Conservation (phyloP, 495 filamentous ascomycete species). For the Penicillium flavigenum region DNA sequence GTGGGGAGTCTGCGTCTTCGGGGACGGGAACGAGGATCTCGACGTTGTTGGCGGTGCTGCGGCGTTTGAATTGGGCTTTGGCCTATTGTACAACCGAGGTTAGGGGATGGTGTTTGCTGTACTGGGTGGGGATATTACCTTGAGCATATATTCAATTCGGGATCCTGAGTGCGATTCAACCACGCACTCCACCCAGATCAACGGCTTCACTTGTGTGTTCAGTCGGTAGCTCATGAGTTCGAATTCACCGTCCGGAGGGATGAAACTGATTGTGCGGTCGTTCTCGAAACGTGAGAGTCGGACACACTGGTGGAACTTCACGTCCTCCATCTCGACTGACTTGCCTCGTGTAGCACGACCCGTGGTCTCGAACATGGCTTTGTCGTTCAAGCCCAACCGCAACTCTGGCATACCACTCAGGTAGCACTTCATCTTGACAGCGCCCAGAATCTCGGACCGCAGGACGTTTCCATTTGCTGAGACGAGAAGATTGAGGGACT, state of each 20-base stretch:
- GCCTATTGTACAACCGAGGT: constrained; percentile 51
- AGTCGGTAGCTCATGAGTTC: constrained; percentile 99
- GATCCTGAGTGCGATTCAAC: constrained; percentile 94
- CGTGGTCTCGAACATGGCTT: constrained; percentile 99
- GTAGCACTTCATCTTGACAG: constrained; percentile 99
- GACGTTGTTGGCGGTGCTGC: constrained; percentile 97
- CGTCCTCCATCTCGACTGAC: constrained; percentile 99
- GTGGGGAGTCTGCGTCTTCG: constrained; percentile 93
- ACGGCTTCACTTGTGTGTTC: constrained; percentile 96
- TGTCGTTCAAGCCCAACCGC: constrained; percentile 94
- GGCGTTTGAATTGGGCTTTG: constrained; percentile 95
- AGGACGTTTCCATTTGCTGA: constrained; percentile 93
- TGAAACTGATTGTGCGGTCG: constrained; percentile 98
- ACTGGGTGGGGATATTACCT: constrained; percentile 48
- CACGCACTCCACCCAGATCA: constrained; percentile 99
- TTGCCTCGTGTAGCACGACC: constrained; percentile 93
- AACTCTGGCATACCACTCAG: constrained; percentile 98
- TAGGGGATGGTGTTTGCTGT: not conserved
- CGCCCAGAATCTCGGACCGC: constrained; percentile 94
- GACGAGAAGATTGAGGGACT: constrained; percentile 95
- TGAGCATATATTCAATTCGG: constrained; percentile 97
- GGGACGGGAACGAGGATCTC: constrained; percentile 97
- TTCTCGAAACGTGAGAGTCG: constrained; percentile 95
- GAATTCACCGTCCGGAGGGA: constrained; percentile 97
- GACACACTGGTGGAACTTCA: constrained; percentile 99